phyloP scores from a whole-genome alignment of 2,329 filamentous ascomycete species.

The Aureobasidium lini region DNA sequence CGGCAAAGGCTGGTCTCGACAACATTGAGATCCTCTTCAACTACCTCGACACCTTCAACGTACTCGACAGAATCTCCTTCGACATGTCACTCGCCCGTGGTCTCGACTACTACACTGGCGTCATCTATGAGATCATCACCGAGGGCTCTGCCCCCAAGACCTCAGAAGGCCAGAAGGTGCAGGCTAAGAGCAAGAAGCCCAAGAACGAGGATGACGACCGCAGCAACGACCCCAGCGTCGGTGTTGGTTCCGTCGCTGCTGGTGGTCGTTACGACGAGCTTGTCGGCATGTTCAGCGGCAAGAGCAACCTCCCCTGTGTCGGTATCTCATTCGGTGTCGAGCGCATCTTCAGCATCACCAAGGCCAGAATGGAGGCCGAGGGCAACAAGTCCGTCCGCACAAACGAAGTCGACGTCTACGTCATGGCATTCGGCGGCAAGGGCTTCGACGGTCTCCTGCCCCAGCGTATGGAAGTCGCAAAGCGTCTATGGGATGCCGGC shows the following conservation, averaged over 20 bases:
- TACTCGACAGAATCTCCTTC: conserved; percentile 70
- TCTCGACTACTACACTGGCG: conserved; percentile 84
- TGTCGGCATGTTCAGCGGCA: conserved; percentile 83
- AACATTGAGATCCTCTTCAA: conserved; percentile 75
- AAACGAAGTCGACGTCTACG: conserved; percentile 80
- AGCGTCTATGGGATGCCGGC: conserved; percentile 74
- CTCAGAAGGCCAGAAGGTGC: conserved; percentile 35
- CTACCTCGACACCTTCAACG: conserved; percentile 72
- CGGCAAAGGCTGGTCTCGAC: conserved; percentile 69
- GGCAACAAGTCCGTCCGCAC: conserved; percentile 50
- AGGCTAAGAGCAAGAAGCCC: conserved; percentile 43
- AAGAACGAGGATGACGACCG: conserved; percentile 55
- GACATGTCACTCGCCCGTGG: conserved; percentile 85
- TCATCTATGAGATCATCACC: conserved; percentile 86
- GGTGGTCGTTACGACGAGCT: conserved; percentile 89
- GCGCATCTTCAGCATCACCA: conserved; percentile 87
- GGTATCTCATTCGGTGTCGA: conserved; percentile 93
- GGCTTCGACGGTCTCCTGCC: conserved; percentile 71
- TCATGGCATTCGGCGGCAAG: conserved; percentile 91
- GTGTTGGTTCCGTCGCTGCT: conserved; percentile 81
- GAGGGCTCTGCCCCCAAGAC: conserved; percentile 60
- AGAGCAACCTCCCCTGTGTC: conserved; percentile 74
- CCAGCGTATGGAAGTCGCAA: conserved; percentile 75
- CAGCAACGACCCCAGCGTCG: conserved; percentile 70
- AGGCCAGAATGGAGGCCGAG: conserved; percentile 62